Base-by-base conservation (phyloP, 2,329 filamentous ascomycete genomes). In the Simplicillium sp. region DNA sequence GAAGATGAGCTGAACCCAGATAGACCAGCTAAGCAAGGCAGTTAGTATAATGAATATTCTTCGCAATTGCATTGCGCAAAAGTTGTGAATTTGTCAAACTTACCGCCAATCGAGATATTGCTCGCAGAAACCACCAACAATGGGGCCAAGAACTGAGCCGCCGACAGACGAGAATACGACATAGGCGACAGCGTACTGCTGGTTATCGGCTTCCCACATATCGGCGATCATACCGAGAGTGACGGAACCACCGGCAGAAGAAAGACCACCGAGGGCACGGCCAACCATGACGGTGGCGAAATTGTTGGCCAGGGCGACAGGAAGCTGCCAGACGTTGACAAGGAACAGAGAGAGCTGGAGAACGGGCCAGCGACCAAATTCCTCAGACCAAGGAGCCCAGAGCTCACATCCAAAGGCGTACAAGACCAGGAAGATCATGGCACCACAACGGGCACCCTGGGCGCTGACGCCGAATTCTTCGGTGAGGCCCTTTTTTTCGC, bases 381-480 rank as follows among this genome's bases (percentile, higher is more conserved):
- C 87, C 57, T 94, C 87, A 36, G 78, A 84, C 84, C 86, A 92
- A 0, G 87, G 87, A 0, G 87, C 87, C 87, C 87, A 92, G 0
- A 90, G 71, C 59, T 92, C 87, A 57, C 87, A 92, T 29, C 87
- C 87, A 56, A 92, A 89, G 31, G 85, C 86, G 57, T 94, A 92
- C 2, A 80, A 60, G 38, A 92, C 72, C 32, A 94, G 64, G 64
- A 90, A 92, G 46, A 88, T 76, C 64, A 84, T 82, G 44, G 84
- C 83, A 55, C 86, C 86, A 42, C 77, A 74, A 41, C 84, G 76
- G 4, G 81, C 84, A 4, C 74, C 77, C 57, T 87, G 82, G 20
- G 66, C 65, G 46, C 78, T 82, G 46, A 90, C 80, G 36, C 63
- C 49, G 48, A 85, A 92, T 45, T 87, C 72, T 15, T 80, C 65